Evolutionary conservation across 2,329 filamentous ascomycete species (phyloP).

Genomic region (Pseudocercospora macadamiae): DNA sequence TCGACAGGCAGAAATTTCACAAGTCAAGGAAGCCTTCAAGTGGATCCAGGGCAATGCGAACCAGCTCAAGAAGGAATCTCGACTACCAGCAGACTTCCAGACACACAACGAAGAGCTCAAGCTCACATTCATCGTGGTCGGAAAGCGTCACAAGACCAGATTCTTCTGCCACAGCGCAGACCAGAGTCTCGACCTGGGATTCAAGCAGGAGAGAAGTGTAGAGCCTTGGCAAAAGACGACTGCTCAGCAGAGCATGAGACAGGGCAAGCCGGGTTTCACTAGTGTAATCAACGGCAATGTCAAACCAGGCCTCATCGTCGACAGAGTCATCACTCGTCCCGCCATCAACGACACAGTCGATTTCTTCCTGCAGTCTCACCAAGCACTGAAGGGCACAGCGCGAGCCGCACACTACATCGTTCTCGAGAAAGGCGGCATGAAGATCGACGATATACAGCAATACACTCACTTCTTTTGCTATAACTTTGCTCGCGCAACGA

Average conservation of each 20-base stretch:
- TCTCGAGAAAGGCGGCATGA: slow-evolving; percentile 29
- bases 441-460: background rate
- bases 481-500: slow-evolving; percentile 38
- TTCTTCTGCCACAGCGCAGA: slow-evolving; percentile 39
- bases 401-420: slow-evolving; percentile 40
- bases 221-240: background rate
- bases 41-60: background rate
- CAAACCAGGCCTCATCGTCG: slow-evolving; percentile 28
- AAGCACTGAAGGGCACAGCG: slow-evolving; percentile 36
- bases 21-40: background rate
- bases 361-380: slow-evolving; percentile 43
- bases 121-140: slow-evolving; percentile 36
- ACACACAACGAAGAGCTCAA: background rate
- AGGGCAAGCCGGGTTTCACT: background rate
- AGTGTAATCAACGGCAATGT: background rate
- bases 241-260: background rate
- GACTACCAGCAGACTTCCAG: background rate
- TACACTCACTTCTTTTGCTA: slow-evolving; percentile 39
- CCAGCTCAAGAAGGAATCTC: background rate
- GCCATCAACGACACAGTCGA: slow-evolving; percentile 25
- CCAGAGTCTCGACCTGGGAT: background rate
- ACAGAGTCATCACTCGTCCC: slow-evolving; percentile 33
- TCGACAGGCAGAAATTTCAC: slow-evolving; percentile 5
- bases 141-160: slow-evolving; percentile 46
- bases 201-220: background rate